Percentiles rank a stretch among this genome's conserved stretches.
These are phyloP conservation scores for Comarum palustre DNA, from an alignment of 306 rosid species.

Conservation along the genomic window DNA sequence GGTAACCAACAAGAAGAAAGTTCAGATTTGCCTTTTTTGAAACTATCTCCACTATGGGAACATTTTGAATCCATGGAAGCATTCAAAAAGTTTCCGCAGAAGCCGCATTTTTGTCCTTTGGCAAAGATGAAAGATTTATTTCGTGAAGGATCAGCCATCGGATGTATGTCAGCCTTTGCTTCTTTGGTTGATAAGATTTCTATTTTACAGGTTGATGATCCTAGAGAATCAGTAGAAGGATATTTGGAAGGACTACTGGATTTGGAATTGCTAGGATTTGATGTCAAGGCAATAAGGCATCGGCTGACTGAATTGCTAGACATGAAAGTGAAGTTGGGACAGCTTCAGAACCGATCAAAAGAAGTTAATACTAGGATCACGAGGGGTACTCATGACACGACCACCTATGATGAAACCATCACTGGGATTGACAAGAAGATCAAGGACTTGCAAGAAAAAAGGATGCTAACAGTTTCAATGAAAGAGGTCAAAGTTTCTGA, in stretches of 20 bases:
- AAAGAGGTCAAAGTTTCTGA: not conserved
- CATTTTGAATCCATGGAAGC: constrained; percentile 21
- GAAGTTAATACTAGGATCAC: constrained; percentile 8
- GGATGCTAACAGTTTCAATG: not conserved
- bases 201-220: not conserved
- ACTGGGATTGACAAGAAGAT: constrained; percentile 2
- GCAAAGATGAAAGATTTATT: not conserved
- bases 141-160: constrained; percentile 25
- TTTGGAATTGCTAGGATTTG: constrained; percentile 16
- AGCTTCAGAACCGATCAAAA: not conserved
- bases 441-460: constrained; percentile 14
- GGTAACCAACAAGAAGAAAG: constrained; percentile 3
- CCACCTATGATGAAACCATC: not conserved
- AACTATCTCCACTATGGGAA: constrained; percentile 8
- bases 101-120: constrained; percentile 19
- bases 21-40: not conserved
- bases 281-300: constrained; percentile 7
- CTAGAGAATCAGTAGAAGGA: constrained; percentile 3
- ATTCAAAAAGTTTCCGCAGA: constrained; percentile 24
- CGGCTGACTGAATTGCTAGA: constrained; percentile 4
- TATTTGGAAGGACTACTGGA: constrained; percentile 7
- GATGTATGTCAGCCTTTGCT: constrained; percentile 19
- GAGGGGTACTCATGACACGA: not conserved
- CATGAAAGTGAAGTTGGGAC: constrained; percentile 11
- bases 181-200: constrained; percentile 17